These are phyloP conservation scores for Phytophthora macrochlamydospora DNA, from an alignment of 352 stramenopile genomes.

Conservation along the genomic window DNA sequence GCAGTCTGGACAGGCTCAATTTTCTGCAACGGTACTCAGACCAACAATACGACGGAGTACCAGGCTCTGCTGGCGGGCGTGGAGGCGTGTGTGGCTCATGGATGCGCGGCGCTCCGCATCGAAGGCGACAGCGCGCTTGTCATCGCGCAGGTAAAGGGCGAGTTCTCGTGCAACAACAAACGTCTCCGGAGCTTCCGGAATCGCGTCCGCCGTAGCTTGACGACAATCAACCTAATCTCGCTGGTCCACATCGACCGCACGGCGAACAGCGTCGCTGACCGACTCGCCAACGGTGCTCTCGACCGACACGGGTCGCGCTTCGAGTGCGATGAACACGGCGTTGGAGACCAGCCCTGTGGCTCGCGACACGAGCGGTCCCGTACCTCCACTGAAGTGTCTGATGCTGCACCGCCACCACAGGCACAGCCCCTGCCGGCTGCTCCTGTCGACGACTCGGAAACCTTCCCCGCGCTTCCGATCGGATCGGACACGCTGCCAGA, in stretches of 20 bases:
- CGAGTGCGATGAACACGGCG: background rate
- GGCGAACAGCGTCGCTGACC: background rate
- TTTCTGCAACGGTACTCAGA: background rate
- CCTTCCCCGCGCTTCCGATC: background rate
- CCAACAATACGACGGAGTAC: conserved; percentile 1
- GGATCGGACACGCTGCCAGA: background rate
- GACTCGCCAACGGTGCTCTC: background rate
- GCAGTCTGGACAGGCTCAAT: background rate
- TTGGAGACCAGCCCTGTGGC: background rate
- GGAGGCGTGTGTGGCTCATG: background rate
- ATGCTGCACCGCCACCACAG: background rate
- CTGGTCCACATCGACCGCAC: conserved; percentile 3
- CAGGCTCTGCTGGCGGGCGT: conserved; percentile 1
- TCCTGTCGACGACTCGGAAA: background rate
- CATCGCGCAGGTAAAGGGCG: background rate
- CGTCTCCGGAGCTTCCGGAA: background rate
- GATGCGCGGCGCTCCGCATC: background rate
- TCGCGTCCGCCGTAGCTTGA: background rate
- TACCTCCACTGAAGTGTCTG: background rate
- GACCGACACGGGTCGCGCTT: background rate
- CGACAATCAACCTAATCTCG: background rate
- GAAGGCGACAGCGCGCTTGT: background rate
- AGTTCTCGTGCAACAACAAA: background rate
- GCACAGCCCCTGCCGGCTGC: background rate
- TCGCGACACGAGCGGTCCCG: background rate